These are phyloP conservation scores for Domatiomyces globalis DNA, from an alignment of 2,329 filamentous ascomycete species.

Conservation along the genomic window DNA sequence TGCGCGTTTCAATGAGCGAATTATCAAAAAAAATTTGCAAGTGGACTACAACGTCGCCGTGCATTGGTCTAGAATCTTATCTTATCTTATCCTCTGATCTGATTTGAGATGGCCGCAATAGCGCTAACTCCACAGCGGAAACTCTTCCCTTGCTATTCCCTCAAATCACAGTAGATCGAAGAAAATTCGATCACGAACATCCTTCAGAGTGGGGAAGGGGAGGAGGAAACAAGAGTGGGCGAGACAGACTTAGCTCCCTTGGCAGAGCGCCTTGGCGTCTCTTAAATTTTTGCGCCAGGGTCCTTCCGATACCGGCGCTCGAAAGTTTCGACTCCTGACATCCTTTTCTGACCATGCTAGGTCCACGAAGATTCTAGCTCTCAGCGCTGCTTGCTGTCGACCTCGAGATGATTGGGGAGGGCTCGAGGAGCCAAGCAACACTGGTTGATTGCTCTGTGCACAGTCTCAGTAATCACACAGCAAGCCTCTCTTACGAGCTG, in stretches of 20 bases:
- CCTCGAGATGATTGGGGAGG: background rate
- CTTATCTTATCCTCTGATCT: background rate
- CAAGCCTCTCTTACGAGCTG: background rate
- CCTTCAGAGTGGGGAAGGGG: background rate
- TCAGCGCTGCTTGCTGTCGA: background rate
- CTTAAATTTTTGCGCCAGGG: background rate
- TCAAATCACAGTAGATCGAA: background rate
- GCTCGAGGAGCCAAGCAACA: background rate
- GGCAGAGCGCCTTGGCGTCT: background rate
- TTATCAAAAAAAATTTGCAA: background rate
- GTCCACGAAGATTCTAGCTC: constrained; percentile 1
- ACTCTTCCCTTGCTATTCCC: too few relatives aligned
- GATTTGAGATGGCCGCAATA: background rate
- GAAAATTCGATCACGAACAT: background rate
- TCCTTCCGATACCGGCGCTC: constrained; percentile 2
- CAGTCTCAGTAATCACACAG: background rate
- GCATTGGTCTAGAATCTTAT: background rate
- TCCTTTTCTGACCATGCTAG: background rate
- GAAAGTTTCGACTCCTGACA: constrained; percentile 1
- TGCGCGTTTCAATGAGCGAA: background rate
- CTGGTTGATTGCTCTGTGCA: background rate
- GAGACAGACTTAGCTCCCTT: background rate
- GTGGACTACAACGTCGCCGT: background rate
- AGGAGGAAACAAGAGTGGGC: background rate
- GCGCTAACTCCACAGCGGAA: background rate